Evolutionary conservation across 768 basidiomycete genomes (phyloP), one percentile per base, ranked within the genome.

Genomic region (Hypholoma fasciculare): DNA sequence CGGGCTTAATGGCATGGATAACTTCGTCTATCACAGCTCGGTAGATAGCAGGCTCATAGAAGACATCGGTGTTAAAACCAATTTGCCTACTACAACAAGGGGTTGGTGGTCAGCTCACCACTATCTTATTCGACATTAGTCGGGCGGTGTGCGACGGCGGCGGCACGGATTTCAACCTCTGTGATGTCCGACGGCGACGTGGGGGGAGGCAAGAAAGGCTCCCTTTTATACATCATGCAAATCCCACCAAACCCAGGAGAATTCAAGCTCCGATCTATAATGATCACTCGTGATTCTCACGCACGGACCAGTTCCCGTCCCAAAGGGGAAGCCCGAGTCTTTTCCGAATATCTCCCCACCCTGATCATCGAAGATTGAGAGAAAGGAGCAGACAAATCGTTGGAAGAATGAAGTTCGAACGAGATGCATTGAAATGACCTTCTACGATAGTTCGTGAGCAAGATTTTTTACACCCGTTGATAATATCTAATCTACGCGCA

Each of bases 21-120:
- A 98, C 96, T 76, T 98, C 94, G 85, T 97, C 94, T 76, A 99
- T 98, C 74, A 99, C 90, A 58, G 85, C 73, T 63, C 96, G 92
- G 76, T 99, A 99, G 66, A 93, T 90, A 65, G 74, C 68, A 71
- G 94, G 94, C 94, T 96, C 87, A 84, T 82, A 73, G 76, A 63
- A 69, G 71, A 75, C 74, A 68, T 67, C 72, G 75, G 68, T 73
- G 77, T 85, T 82, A 80, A 81, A 74, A 77, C 79, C 78, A 75
- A 66, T 69, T 72, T 75, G 71, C 78, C 81, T 84, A 84, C 81
- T 78, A 81, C 76, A 72, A 76, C 74, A 75, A 67, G 74, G 75
- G 76, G 75, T 80, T 75, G 78, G 83, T 82, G 86, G 84, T 82
- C 78, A 86, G 89, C 91, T 92, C 84, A 95, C 94, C 87, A 96